phyloP scores from a whole-genome alignment of 2,329 filamentous ascomycete genomes.

The Pyrenophora seminiperda region DNA sequence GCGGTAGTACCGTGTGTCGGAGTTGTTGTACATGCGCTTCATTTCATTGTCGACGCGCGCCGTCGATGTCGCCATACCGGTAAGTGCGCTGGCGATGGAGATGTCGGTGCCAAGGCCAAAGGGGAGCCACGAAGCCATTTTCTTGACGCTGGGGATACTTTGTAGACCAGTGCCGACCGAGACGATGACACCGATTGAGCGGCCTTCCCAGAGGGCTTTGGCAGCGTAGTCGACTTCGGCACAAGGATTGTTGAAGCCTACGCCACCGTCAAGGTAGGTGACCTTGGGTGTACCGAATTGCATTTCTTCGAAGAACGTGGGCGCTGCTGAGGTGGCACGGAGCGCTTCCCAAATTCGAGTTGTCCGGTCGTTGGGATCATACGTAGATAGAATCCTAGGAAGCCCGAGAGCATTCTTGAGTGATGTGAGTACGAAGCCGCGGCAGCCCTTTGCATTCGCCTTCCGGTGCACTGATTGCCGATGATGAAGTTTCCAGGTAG shows the following conservation, averaged over 20 bases:
- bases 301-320: constrained; percentile 59
- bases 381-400: constrained; percentile 45
- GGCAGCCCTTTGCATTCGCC: constrained; percentile 41
- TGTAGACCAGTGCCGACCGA: constrained; percentile 48
- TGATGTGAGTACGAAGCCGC: constrained; percentile 47
- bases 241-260: constrained; percentile 59
- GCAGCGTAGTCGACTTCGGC: constrained; percentile 57
- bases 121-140: constrained; percentile 46
- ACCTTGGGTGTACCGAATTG: constrained; percentile 54
- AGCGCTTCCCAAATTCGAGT: constrained; percentile 57
- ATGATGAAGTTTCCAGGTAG: constrained; percentile 45
- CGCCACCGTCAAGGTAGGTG: constrained; percentile 57
- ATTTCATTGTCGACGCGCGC: constrained; percentile 50
- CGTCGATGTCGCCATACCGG: constrained; percentile 47
- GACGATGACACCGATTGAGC: constrained; percentile 48
- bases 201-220: constrained; percentile 47
- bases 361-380: constrained; percentile 48
- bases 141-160: constrained; percentile 46
- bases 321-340: constrained; percentile 58
- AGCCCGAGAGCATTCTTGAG: constrained; percentile 48
- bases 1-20: constrained; percentile 45
- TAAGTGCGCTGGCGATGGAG: constrained; percentile 43
- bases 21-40: constrained; percentile 48
- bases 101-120: constrained; percentile 49
- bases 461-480: constrained; percentile 44